These are phyloP conservation scores for Kwoniella botswanensis DNA, from an alignment of 768 basidiomycete species.

Conservation along the genomic window DNA sequence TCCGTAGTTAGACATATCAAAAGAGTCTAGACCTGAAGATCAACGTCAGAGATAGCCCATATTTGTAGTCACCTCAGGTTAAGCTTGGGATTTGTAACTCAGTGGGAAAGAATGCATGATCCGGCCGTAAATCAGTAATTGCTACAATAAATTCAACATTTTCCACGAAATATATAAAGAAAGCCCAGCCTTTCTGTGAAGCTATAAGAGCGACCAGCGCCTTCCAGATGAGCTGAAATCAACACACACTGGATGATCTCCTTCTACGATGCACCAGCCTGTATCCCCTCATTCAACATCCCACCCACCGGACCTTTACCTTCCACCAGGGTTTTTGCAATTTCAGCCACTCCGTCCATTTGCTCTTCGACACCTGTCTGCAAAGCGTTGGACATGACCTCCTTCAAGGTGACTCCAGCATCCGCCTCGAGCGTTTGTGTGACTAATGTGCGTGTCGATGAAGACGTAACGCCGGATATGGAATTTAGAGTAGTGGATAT, in stretches of 20 bases:
- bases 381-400: slow-evolving; percentile 29
- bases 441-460: slow-evolving; percentile 23
- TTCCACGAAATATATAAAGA: background rate
- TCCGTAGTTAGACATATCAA: too few species aligned
- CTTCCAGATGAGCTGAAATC: too few species aligned
- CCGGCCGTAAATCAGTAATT: background rate
- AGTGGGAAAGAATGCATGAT: background rate
- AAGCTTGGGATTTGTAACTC: background rate
- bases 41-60: too few species aligned
- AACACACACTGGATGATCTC: too few species aligned
- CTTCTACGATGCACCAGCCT: background rate
- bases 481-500: slow-evolving; percentile 9
- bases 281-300: slow-evolving; percentile 8
- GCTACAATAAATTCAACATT: background rate
- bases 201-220: too few species aligned
- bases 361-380: slow-evolving; percentile 34
- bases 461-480: slow-evolving; percentile 8
- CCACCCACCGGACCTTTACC: slow-evolving; percentile 3
- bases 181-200: too few species aligned
- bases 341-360: slow-evolving; percentile 26
- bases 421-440: slow-evolving; percentile 29
- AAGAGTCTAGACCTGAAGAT: too few species aligned
- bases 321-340: slow-evolving; percentile 21
- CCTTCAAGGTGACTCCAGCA: slow-evolving; percentile 22
- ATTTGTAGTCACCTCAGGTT: background rate